Evolutionary conservation across 805 yeast species (phyloP).

Genomic region (Candida ulmi): DNA sequence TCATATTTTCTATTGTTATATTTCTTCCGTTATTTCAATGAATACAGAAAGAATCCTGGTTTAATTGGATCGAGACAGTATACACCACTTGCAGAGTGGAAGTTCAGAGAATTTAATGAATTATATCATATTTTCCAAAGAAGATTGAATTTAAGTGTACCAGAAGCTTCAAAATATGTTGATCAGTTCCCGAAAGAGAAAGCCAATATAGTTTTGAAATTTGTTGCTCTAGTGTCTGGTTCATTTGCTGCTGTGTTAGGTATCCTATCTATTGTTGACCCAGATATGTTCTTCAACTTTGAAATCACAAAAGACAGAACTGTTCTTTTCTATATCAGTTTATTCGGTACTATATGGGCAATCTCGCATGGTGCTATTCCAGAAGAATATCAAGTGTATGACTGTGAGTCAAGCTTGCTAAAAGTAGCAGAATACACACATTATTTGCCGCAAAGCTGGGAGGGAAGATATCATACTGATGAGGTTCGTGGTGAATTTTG

Average conservation of each 20-base stretch:
- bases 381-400: constrained; percentile 68
- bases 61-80: constrained; percentile 79
- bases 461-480: constrained; percentile 76
- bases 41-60: constrained; percentile 83
- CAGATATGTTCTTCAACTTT: constrained; percentile 85
- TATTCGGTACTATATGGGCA: constrained; percentile 87
- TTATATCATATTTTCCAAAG: constrained; percentile 81
- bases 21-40: constrained; percentile 89
- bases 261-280: constrained; percentile 70
- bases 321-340: constrained; percentile 79
- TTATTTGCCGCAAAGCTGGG: constrained; percentile 85
- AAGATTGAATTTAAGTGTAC: constrained; percentile 70
- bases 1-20: constrained; percentile 76
- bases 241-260: constrained; percentile 88
- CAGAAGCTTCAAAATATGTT: constrained; percentile 76
- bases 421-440: constrained; percentile 86
- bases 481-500: constrained; percentile 82
- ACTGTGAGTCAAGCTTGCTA: constrained; percentile 82
- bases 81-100: constrained; percentile 95
- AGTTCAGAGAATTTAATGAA: constrained; percentile 89
- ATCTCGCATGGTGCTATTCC: constrained; percentile 67
- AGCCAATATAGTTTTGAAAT: constrained; percentile 48
- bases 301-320: constrained; percentile 80
- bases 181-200: constrained; percentile 88
- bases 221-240: constrained; percentile 73